Evolutionary conservation across 2,329 filamentous ascomycete genomes (phyloP), one percentile per base, ranked within the genome.

Genomic region (Ophiostoma australiae): DNA sequence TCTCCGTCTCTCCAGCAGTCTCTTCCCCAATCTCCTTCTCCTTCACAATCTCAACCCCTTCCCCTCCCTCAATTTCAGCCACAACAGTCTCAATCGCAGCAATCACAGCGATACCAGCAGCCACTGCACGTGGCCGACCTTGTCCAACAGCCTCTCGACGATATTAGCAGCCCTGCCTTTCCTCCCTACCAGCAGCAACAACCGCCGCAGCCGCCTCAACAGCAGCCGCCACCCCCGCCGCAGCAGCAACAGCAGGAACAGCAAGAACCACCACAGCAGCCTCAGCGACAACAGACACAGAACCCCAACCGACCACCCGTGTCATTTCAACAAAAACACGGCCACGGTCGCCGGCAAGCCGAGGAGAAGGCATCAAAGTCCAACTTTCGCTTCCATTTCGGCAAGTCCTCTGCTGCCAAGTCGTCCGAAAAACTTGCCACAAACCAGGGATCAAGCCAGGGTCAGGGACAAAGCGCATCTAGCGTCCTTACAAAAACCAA

Each of bases 321-420:
- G 13, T 67, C 76, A 68, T 77, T 76, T 73, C 71, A 73, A 69
- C 76, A 74, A 67, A 73, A 71, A 71, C 74, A 77, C 69, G 67
- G 72, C 72, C 69, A 72, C 72, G 72, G 76, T 69, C 70, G 68
- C 65, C 72, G 73, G 71, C 76, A 78, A 74, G 81, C 80, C 75
- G 80, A 78, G 74, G 80, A 79, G 69, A 83, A 82, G 74, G 74
- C 79, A n/a, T 80, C 81, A 72, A 84, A 83, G 76, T 81, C 81
- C 75, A 81, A 82, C 74, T 85, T 85, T 77, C 80, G 81, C 71
- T 84, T 85, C 75, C 81, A 83, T 76, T 85, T 85, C 77, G 81
- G 79, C 73, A 86, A 85, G 75, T 77, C 78, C 75, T 77, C 78
- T 31, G 27, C 66, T 17, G 20, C 65, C 74, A 84, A 81, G 74